Conservation (phyloP, 345 rosid species). For the Murraya koenigii region DNA sequence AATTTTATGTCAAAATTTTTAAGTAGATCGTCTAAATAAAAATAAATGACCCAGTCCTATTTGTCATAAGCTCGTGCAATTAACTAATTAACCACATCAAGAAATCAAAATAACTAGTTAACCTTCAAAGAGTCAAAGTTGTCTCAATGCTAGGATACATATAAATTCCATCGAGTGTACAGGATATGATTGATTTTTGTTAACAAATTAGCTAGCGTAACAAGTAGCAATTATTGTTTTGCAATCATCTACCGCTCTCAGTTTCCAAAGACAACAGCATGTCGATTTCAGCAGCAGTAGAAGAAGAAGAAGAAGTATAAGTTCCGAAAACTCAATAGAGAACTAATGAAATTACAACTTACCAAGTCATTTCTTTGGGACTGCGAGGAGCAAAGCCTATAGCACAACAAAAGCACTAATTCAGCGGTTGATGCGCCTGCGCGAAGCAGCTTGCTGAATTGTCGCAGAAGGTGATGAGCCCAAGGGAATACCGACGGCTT, state of each 20-base stretch:
- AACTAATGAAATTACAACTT: slow-evolving; percentile 4
- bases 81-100: too few species aligned
- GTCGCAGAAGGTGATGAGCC: slow-evolving; percentile 45
- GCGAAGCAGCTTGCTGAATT: slow-evolving; percentile 17
- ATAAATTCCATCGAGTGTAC: neutral
- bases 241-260: neutral
- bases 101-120: too few species aligned
- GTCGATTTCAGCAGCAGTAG: neutral
- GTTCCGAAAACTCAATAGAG: neutral
- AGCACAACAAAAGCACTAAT: neutral
- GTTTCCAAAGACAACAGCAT: neutral
- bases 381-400: too few species aligned
- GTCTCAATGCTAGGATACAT: neutral
- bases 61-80: too few species aligned
- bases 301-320: neutral
- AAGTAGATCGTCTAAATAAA: too few species aligned
- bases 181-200: neutral
- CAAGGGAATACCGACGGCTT: slow-evolving; percentile 30
- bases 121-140: too few species aligned
- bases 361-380: neutral
- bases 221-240: neutral
- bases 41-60: too few species aligned
- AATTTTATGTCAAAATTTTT: too few species aligned
- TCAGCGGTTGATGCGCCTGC: slow-evolving; percentile 7
- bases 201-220: too few species aligned